Base-by-base conservation (phyloP, 768 basidiomycete species). In the Hemileccinum rubropunctum region DNA sequence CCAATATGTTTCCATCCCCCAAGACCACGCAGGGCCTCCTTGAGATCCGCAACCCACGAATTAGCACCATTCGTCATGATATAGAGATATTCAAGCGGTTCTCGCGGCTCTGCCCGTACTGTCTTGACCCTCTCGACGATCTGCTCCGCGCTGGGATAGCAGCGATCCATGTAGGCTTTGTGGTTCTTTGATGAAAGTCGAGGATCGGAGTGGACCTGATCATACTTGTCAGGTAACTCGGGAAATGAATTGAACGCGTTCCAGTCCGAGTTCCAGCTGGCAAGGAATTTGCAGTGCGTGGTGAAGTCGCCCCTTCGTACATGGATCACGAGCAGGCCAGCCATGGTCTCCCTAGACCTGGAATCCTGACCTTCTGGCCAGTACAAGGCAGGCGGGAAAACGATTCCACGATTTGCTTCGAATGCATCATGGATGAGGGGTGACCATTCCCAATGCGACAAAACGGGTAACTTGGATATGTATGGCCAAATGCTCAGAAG, bases 281-380 rank as follows among this genome's bases (percentile, higher is more conserved):
- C 69, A 33, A 81, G 68, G 44, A 58, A 52, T 10, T 49, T 44
- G 60, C 79, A 81, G 62, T 80, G 78, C 0, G 52, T 47, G 20
- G 62, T 28, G 51, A 69, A 80, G 62, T 79, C 79, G 6, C 79
- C 79, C 26, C 78, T 69, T 6, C 79, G 76, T 37, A 81, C 64
- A 55, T 81, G 79, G 11, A 80, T 58, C 14, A 67, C 76, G 15
- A 81, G 65, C 0, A 78, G 61, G 18, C 77, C 73, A 8, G 64
- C 47, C 20, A 64, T 21, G 14, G 50, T 48, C 13, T 60, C 50
- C 35, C 47, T n/a, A 3, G 15, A 9, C 26, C 52, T 50, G 17
- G 47, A 36, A 44, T 41, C 13, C 40, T 36, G 27, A 14, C 47
- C 49, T 4, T 47, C 27, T 17, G 43, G 27, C 56, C 49, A 42